A percentile compares a stretch with the other conserved stretches of the same genome.
phyloP scores from a whole-genome alignment of 106 monocot species.

The Platanthera zijinensis region DNA sequence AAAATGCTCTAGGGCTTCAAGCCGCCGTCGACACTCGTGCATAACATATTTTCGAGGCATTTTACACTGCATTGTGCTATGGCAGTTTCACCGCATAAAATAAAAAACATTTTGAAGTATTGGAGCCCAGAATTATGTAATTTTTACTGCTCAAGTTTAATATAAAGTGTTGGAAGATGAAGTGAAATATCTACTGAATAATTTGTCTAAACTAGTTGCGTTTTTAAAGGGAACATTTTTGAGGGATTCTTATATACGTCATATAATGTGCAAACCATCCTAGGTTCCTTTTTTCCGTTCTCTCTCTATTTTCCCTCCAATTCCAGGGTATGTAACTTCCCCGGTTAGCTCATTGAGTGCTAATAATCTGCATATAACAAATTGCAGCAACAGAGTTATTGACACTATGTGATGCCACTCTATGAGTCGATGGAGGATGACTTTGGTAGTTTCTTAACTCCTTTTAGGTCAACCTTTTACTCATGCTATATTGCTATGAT shows the following conservation, averaged over 20 bases:
- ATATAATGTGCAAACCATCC: neutral
- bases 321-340: neutral
- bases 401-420: neutral
- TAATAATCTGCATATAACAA: neutral
- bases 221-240: neutral
- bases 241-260: neutral
- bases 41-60: too few relatives aligned
- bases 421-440: constrained; percentile 1
- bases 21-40: too few relatives aligned
- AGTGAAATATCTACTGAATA: too few relatives aligned
- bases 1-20: too few relatives aligned
- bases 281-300: neutral
- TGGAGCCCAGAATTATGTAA: too few relatives aligned
- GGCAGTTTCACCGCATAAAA: too few relatives aligned
- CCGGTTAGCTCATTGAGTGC: neutral
- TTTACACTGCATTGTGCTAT: too few relatives aligned
- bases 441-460: neutral
- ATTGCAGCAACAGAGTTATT: neutral
- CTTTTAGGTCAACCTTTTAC: neutral
- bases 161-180: too few relatives aligned
- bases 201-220: too few relatives aligned
- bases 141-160: too few relatives aligned
- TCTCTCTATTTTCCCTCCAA: neutral
- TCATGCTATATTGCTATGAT: neutral
- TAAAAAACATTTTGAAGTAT: too few relatives aligned